A percentile compares a stretch with the other conserved stretches of the same genome.
Conservation (phyloP, 768 basidiomycete genomes). For the Rhizopogon vesiculosus region DNA sequence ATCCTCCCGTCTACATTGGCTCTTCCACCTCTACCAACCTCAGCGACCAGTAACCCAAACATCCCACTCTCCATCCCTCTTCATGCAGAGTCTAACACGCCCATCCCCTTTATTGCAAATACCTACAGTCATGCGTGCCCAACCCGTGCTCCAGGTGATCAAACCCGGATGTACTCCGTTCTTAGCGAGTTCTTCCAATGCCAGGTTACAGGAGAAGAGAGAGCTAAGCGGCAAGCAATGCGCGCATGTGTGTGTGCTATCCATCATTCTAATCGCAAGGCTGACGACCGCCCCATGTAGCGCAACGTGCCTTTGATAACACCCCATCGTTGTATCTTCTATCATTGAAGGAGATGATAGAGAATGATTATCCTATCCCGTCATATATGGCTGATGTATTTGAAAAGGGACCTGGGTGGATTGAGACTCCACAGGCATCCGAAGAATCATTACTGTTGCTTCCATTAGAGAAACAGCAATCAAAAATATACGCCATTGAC, state of each 20-base stretch:
- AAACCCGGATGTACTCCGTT: slow-evolving; percentile 79
- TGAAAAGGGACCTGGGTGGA: slow-evolving; percentile 65
- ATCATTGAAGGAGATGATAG: slow-evolving; percentile 81
- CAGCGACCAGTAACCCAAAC: slow-evolving; percentile 54
- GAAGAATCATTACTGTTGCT: slow-evolving; percentile 27
- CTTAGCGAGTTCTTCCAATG: slow-evolving; percentile 78
- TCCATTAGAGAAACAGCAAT: slow-evolving; percentile 26
- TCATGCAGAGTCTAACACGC: slow-evolving; percentile 27
- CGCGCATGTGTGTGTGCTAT: slow-evolving; percentile 34
- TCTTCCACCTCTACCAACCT: slow-evolving; percentile 66
- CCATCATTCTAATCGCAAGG: slow-evolving; percentile 4
- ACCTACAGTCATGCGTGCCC: slow-evolving; percentile 93
- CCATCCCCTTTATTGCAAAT: slow-evolving; percentile 62
- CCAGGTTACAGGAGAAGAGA: slow-evolving; percentile 77
- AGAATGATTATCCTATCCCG: slow-evolving; percentile 90
- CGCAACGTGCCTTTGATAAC: slow-evolving; percentile 56
- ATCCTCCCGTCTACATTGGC: slow-evolving; percentile 70
- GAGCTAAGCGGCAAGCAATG: slow-evolving; percentile 53
- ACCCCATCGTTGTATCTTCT: slow-evolving; percentile 71
- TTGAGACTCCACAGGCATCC: slow-evolving; percentile 65
- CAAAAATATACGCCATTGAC: slow-evolving; percentile 79
- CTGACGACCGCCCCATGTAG: slow-evolving; percentile 28
- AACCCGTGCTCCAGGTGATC: slow-evolving; percentile 89
- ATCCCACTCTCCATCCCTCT: slow-evolving; percentile 47
- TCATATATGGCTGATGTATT: slow-evolving; percentile 77